A percentile compares a stretch with the other conserved stretches of the same genome.
phyloP scores from a whole-genome alignment of 2,329 filamentous ascomycete genomes.

The Pseudogymnoascus sp. region DNA sequence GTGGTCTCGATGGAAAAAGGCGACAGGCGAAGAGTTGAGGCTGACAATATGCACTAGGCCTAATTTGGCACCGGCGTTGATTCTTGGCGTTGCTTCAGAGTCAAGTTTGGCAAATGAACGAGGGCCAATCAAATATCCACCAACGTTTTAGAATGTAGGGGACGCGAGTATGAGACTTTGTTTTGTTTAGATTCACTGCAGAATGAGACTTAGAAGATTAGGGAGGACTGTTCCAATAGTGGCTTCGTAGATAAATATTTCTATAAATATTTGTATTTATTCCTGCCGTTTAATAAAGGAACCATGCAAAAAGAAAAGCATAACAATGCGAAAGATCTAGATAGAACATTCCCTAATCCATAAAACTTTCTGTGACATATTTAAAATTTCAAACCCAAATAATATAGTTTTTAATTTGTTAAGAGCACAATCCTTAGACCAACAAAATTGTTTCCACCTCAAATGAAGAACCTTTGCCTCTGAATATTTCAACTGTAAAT shows the following conservation, averaged over 20 bases:
- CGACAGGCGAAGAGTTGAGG: slow-evolving; percentile 13
- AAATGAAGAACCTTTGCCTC: background rate
- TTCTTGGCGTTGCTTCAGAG: slow-evolving; percentile 4
- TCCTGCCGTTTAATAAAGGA: background rate
- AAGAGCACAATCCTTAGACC: background rate
- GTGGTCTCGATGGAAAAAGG: slow-evolving; percentile 8
- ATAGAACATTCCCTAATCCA: background rate
- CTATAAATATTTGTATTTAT: background rate
- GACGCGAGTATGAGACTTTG: background rate
- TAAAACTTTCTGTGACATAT: background rate
- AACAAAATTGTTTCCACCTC: background rate
- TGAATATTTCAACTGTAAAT: background rate
- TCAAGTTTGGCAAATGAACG: background rate
- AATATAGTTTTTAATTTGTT: background rate
- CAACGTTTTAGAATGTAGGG: background rate
- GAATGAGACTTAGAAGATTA: background rate
- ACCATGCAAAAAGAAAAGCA: background rate
- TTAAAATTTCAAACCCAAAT: background rate
- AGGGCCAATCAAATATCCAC: slow-evolving; percentile 4
- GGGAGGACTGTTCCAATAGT: background rate
- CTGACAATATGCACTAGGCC: slow-evolving; percentile 32
- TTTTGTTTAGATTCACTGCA: background rate
- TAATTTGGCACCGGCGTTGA: slow-evolving; percentile 17
- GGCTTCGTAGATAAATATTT: background rate
- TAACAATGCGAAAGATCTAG: background rate